Base-by-base conservation (phyloP, 495 filamentous ascomycete species). In the Cladorrhinum samala region DNA sequence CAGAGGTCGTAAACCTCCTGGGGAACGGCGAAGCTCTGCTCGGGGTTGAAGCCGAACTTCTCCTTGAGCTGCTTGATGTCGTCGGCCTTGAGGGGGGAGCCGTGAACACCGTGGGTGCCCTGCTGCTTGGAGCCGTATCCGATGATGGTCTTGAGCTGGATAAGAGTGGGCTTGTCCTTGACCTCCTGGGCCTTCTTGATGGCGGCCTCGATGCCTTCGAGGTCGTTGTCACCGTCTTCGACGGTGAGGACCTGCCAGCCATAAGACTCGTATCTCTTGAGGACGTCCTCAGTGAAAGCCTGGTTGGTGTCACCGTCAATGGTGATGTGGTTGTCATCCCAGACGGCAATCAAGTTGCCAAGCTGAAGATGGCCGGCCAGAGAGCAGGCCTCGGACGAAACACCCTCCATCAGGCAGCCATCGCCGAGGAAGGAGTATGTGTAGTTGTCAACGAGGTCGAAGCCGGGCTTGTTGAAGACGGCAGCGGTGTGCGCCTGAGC, bases 341-440 rank as follows among this genome's bases (percentile, higher is more conserved):
- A 99, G 72, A 99, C 80, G 68, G 81, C 82, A 68, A 99, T 97
- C 56, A 99, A 76, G 81, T 97, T 99, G 56, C 93, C 94, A 36
- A 99, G 80, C 78, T 97, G 89, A 72, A 97, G 77, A 75, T 99
- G 93, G 69, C 93, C 93, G 59, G 93, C 93, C 64, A 85, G 80
- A 45, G 89, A 95, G 58, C 83, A 90, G 56, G 93, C 94, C 76
- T 99, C 93, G 68, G 80, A 79, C 56, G 94, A 87, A 80, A 99
- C 83, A 78, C 93, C 93, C 78, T 99, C 93, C 91, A 94, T 94
- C 72, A 92, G 83, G 73, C 93, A 99, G 47, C 93, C 93, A 82
- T 99, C 93, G 71, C 93, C 93, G 70, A 99, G 88, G 83, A 96
- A 95, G 71, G 62, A 71, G 74, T 88, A 99, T 64, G 93, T 99